Base-by-base conservation (phyloP, 768 basidiomycete genomes). In the Naganishia kalamii region DNA sequence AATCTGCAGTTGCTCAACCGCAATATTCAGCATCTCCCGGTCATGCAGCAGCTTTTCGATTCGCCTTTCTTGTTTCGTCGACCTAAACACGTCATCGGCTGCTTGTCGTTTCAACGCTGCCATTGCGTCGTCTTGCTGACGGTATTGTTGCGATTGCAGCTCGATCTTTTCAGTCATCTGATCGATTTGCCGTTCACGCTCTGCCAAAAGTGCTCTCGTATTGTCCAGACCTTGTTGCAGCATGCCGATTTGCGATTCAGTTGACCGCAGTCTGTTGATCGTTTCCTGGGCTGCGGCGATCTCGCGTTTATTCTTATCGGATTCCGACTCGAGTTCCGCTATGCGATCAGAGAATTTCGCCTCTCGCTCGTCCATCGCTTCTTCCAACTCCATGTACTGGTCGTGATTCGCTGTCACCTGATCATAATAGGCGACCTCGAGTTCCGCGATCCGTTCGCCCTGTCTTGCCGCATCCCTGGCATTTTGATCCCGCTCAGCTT, bases 11-110 rank as follows among this genome's bases (percentile, higher is more conserved):
- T 57, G 54, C 37, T 57, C 54, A 2, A 57, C 54, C 19, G 54
- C 54, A 15, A 57, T 57, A 25, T 57, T 57, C 2, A 57, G 37
- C 54, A 57, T 57, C 21, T 57, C 54, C 25, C 54, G n/a, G 54
- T 57, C 54, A 21, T 57, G 33, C 35, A 57, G 5, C 11, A 57
- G 35, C n/a, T 57, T 57, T 35, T 40, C 54, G 54, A 57, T 57
- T 15, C 54, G 54, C 37, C 54, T 35, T 37, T 57, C 54, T 27
- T 37, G 54, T 40, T 57, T 57, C 11, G 54, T 57, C 0, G 54
- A 40, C 37, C 40, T 37, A 21, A 57, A 57, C 21, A 57, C 30
- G 40, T 57, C 54, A 15, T 57, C 37, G 35, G 54, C 54, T 13
- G 54, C 54, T 27, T 57, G 32, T 17, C 37, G 29, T 15, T 57